Conservation (phyloP, 768 basidiomycete species). For the Tricholoma terreum region DNA sequence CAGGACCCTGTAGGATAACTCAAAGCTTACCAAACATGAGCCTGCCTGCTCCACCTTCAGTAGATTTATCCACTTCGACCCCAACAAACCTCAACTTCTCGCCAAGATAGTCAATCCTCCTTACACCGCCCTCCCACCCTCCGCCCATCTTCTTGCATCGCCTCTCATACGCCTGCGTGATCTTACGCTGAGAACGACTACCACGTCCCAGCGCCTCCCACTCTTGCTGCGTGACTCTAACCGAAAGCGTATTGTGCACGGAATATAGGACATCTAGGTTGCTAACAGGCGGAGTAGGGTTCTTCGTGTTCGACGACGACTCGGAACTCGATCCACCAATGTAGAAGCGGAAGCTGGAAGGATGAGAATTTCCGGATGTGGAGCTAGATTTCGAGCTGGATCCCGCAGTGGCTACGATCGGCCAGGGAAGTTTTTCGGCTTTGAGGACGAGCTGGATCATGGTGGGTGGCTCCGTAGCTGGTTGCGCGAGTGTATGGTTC, state of each 20-base stretch:
- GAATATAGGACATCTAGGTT: conserved; percentile 64
- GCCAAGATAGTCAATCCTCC: conserved; percentile 64
- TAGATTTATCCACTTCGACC: conserved; percentile 53
- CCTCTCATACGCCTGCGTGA: conserved; percentile 59
- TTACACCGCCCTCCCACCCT: conserved; percentile 68
- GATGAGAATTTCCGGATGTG: too few species aligned
- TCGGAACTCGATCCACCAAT: conserved; percentile 14
- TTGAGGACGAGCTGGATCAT: conserved; percentile 44
- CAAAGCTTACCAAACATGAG: conserved; percentile 9
- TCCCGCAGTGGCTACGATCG: conserved; percentile 43
- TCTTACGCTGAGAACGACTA: conserved; percentile 54
- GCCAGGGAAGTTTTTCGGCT: conserved; percentile 61
- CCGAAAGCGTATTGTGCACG: conserved; percentile 52
- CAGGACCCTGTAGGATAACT: neutral
- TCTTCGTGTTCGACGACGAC: conserved; percentile 57
- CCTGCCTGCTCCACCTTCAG: conserved; percentile 6
- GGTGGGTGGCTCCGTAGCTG: conserved; percentile 62
- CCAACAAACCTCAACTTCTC: conserved; percentile 59
- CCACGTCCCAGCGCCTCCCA: conserved; percentile 60
- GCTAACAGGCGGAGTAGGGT: conserved; percentile 37
- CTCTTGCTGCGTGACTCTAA: conserved; percentile 59
- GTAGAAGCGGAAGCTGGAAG: neutral
- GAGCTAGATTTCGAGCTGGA: neutral
- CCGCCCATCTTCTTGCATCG: conserved; percentile 59
- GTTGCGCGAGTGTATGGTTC: conserved; percentile 52